These are phyloP conservation scores for Uromyces viciae-fabae DNA, from an alignment of 1,284 basidiomycete species.

Conservation along the genomic window DNA sequence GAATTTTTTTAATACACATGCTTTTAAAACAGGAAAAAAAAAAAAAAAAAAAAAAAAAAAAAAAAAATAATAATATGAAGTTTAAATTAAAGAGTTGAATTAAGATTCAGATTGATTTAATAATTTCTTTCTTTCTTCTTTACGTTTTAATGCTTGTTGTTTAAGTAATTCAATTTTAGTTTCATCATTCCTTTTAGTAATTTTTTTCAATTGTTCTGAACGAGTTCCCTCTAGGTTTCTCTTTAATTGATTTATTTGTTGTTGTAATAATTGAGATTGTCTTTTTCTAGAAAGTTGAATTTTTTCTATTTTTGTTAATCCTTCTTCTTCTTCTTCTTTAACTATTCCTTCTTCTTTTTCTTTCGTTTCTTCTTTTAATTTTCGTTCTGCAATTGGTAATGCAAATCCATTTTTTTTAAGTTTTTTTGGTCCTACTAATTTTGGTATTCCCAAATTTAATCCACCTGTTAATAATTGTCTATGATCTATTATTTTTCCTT, in stretches of 20 bases:
- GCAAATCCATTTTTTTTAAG: conserved; percentile 37
- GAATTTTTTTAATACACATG: no score
- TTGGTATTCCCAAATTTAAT: conserved; percentile 66
- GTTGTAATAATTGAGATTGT: conserved; percentile 37
- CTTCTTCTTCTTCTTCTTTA: conserved; percentile 24
- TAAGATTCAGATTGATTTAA: no score
- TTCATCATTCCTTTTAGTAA: conserved; percentile 36
- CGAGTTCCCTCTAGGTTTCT: conserved; percentile 32
- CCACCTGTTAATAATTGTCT: conserved; percentile 85
- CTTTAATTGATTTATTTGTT: conserved; percentile 40
- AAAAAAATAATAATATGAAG: no score
- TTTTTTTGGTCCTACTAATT: conserved; percentile 33
- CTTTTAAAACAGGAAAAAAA: no score
- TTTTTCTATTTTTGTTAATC: conserved; percentile 37
- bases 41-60: no score
- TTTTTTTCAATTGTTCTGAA: conserved; percentile 25
- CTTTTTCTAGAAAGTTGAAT: conserved; percentile 37
- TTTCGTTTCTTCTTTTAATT: conserved; percentile 15
- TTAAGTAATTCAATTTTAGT: conserved; percentile 36
- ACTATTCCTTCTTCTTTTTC: conserved; percentile 10
- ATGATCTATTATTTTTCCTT: conserved; percentile 94
- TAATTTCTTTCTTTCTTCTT: no score
- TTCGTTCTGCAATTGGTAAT: conserved; percentile 36
- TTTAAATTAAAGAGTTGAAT: no score
- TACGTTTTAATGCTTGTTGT: conserved; percentile 32